phyloP scores from a whole-genome alignment of 495 filamentous ascomycete genomes.

The Lentithecium fluviatile region DNA sequence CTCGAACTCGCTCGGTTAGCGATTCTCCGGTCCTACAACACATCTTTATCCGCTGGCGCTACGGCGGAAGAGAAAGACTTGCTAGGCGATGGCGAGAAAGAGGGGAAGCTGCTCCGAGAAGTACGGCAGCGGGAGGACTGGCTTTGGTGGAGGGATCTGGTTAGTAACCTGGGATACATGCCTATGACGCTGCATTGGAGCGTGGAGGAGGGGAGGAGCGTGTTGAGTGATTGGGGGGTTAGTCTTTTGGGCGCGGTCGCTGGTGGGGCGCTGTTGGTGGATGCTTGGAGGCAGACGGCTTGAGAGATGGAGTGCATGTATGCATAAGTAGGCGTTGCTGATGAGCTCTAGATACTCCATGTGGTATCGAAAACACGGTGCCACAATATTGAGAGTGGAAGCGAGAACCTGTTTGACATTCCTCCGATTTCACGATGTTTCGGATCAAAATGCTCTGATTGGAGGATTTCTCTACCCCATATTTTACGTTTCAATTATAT shows the following conservation, averaged over 20 bases:
- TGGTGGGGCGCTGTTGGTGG: conserved; percentile 65
- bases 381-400: too few species aligned
- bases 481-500: background rate
- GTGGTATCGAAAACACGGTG: too few species aligned
- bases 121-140: conserved; percentile 45
- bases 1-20: conserved; percentile 69
- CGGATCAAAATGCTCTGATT: too few species aligned
- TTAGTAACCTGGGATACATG: conserved; percentile 56
- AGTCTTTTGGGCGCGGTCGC: conserved; percentile 65
- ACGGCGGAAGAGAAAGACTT: conserved; percentile 35
- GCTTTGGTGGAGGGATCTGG: conserved; percentile 40
- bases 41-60: conserved; percentile 34
- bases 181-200: conserved; percentile 79
- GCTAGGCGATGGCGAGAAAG: conserved; percentile 37
- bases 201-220: conserved; percentile 57
- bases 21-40: conserved; percentile 46
- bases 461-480: background rate
- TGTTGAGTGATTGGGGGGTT: conserved; percentile 58
- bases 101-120: conserved; percentile 38
- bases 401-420: too few species aligned
- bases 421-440: too few species aligned
- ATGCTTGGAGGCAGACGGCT: conserved; percentile 57
- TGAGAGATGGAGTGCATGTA: conserved; percentile 6
- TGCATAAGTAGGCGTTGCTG: too few species aligned
- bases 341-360: too few species aligned